A percentile compares a stretch with the other conserved stretches of the same genome.
These are phyloP conservation scores for Cardiospermum halicacabum DNA, from an alignment of 345 rosid genomes.

Conservation along the genomic window DNA sequence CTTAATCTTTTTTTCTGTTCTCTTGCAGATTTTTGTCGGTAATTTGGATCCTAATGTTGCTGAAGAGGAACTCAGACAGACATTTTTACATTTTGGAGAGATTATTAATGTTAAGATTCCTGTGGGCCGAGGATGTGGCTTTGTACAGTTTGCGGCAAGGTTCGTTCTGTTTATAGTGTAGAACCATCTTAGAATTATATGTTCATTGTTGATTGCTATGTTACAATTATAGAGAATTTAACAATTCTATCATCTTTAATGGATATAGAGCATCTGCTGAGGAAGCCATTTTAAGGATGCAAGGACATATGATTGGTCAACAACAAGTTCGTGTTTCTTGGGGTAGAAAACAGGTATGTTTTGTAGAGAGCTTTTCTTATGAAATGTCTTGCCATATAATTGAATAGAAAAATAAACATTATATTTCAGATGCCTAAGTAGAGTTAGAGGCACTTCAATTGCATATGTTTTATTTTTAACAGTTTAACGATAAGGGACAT, in stretches of 20 bases:
- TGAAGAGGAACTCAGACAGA: slow-evolving; percentile 81
- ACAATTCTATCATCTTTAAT: slow-evolving; percentile 1
- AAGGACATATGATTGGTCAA: slow-evolving; percentile 89
- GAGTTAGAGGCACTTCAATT: not conserved
- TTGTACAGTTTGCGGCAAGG: slow-evolving; percentile 77
- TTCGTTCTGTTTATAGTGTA: slow-evolving; percentile 12
- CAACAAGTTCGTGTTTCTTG: slow-evolving; percentile 73
- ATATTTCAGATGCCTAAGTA: slow-evolving; percentile 9
- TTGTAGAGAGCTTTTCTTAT: not conserved
- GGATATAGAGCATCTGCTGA: slow-evolving; percentile 74
- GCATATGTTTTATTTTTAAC: not conserved
- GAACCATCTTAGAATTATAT: not conserved
- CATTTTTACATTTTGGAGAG: slow-evolving; percentile 71
- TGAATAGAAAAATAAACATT: too few species aligned
- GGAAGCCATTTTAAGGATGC: slow-evolving; percentile 87
- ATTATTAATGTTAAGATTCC: slow-evolving; percentile 80
- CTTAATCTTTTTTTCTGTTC: slow-evolving; percentile 19
- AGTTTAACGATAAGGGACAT: not conserved
- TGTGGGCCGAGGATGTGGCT: slow-evolving; percentile 81
- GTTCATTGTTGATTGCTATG: too few species aligned
- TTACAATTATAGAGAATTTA: slow-evolving; percentile 4
- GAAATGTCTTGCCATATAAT: too few species aligned
- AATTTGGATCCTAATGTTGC: slow-evolving; percentile 79
- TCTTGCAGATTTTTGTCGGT: slow-evolving; percentile 63
- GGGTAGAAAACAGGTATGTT: slow-evolving; percentile 80